A percentile compares a stretch with the other conserved stretches of the same genome.
These are phyloP conservation scores for Suillus tomentosus DNA, from an alignment of 768 basidiomycete species.

Conservation along the genomic window DNA sequence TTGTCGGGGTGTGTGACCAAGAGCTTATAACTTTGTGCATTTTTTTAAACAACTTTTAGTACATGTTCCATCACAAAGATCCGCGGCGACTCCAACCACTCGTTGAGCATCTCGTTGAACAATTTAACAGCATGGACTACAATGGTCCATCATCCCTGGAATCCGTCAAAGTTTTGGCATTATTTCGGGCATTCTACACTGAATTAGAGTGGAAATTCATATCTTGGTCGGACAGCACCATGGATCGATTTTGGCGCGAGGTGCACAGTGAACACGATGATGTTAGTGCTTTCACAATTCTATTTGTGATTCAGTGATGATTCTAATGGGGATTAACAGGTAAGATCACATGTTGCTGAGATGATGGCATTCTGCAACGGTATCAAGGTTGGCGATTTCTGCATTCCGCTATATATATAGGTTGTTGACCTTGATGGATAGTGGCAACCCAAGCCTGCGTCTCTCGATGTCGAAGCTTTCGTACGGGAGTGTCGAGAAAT, in stretches of 20 bases:
- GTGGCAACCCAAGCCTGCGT: slow-evolving; percentile 67
- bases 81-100: slow-evolving; percentile 82
- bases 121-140: slow-evolving; percentile 71
- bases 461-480: slow-evolving; percentile 61
- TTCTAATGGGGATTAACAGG: slow-evolving; percentile 38
- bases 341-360: slow-evolving; percentile 76
- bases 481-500: slow-evolving; percentile 64
- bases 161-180: slow-evolving; percentile 64
- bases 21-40: not conserved
- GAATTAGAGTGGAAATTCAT: slow-evolving; percentile 79
- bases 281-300: slow-evolving; percentile 39
- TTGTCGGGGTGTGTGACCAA: slow-evolving; percentile 57
- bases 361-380: slow-evolving; percentile 71
- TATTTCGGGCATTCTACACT: slow-evolving; percentile 72
- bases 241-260: slow-evolving; percentile 70
- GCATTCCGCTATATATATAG: not conserved
- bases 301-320: slow-evolving; percentile 6
- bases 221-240: slow-evolving; percentile 71
- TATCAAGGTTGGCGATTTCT: slow-evolving; percentile 53
- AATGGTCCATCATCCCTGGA: slow-evolving; percentile 84
- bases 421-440: slow-evolving; percentile 26
- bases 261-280: slow-evolving; percentile 80
- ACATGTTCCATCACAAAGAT: slow-evolving; percentile 77
- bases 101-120: slow-evolving; percentile 68
- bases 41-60: slow-evolving; percentile 43